A percentile compares a stretch with the other conserved stretches of the same genome.
Evolutionary conservation across 108 stramenopile species (phyloP).

Genomic region (Discostella stelligeroides): DNA sequence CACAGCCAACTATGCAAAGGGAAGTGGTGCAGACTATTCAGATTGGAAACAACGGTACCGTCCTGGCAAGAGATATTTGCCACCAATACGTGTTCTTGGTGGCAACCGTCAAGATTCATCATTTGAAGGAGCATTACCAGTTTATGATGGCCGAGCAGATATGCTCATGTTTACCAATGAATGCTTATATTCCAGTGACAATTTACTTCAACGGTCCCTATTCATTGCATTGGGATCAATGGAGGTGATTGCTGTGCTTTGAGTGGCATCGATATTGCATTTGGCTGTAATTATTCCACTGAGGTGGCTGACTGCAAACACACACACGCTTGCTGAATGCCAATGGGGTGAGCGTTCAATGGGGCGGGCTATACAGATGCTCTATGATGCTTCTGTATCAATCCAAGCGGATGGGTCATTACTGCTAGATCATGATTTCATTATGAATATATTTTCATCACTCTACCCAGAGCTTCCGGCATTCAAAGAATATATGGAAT

Average conservation of each 20-base stretch:
- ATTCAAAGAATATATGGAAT: constrained; percentile 11
- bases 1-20: constrained; percentile 1
- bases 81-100: background rate
- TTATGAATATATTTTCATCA: constrained; percentile 13
- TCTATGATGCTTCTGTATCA: constrained; percentile 7
- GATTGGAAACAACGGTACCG: constrained; percentile 13
- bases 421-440: background rate
- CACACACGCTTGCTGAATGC: constrained; percentile 7
- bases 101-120: constrained; percentile 17
- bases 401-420: constrained; percentile 1
- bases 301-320: constrained; percentile 21
- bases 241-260: constrained; percentile 18
- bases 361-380: background rate
- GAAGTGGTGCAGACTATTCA: background rate
- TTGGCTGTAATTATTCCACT: constrained; percentile 11
- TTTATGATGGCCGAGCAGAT: constrained; percentile 8
- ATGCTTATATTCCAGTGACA: background rate
- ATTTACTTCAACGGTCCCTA: background rate
- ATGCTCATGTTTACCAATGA: constrained; percentile 12
- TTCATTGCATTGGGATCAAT: constrained; percentile 11
- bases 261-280: constrained; percentile 21
- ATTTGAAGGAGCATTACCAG: constrained; percentile 20
- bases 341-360: constrained; percentile 25
- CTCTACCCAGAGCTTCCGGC: constrained; percentile 1
- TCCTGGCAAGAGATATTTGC: constrained; percentile 14